Evolutionary conservation across 2,329 filamentous ascomycete species (phyloP).

Genomic region (Calonectria pseudoreteaudii): DNA sequence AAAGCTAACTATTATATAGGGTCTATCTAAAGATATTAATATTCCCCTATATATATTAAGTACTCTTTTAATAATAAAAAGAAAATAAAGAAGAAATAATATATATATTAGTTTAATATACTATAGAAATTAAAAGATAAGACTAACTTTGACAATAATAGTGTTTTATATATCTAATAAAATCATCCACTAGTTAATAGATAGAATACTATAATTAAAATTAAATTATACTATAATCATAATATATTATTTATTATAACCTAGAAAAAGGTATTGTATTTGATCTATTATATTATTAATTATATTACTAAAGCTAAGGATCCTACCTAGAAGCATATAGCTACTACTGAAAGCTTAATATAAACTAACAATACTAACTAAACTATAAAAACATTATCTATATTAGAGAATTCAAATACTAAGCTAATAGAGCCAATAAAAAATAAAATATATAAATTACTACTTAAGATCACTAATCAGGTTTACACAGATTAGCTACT

Average conservation of each 20-base stretch:
- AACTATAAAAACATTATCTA: not conserved
- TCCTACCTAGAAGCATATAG: not conserved
- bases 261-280: slow-evolving; percentile 6
- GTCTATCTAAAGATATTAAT: not conserved
- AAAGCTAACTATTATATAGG: slow-evolving; percentile 11
- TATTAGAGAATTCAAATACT: not conserved
- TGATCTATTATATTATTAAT: too few species aligned
- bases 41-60: slow-evolving; percentile 8
- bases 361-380: not conserved
- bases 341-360: not conserved
- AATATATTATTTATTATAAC: slow-evolving; percentile 20
- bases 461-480: slow-evolving; percentile 3
- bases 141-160: not conserved
- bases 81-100: not conserved
- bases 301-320: not conserved
- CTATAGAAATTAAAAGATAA: slow-evolving; percentile 2
- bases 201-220: not conserved
- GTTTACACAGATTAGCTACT: not conserved
- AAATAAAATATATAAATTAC: slow-evolving; percentile 8
- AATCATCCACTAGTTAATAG: slow-evolving; percentile 1
- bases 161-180: not conserved
- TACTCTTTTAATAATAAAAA: slow-evolving; percentile 4
- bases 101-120: not conserved
- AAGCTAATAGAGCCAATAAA: not conserved
- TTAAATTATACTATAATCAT: slow-evolving; percentile 6